Evolutionary conservation across 2,329 filamentous ascomycete genomes (phyloP).

Genomic region (Ophiostoma quercus): DNA sequence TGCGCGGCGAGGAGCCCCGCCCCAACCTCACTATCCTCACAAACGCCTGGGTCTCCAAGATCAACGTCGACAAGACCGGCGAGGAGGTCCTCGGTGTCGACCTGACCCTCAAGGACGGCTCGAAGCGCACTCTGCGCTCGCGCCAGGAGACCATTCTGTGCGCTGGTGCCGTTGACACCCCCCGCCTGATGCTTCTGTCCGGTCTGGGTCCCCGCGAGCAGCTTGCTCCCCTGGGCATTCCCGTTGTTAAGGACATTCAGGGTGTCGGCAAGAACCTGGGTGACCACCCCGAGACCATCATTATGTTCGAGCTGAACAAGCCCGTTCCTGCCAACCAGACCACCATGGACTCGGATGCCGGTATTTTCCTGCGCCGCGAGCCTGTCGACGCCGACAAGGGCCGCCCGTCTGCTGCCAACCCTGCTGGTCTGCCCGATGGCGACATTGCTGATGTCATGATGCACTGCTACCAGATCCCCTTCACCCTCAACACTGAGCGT

Average conservation of each 20-base stretch:
- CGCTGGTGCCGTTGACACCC: constrained; percentile 77
- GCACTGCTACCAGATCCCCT: constrained; percentile 95
- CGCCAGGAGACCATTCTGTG: constrained; percentile 73
- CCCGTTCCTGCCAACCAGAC: constrained; percentile 72
- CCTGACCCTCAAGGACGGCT: constrained; percentile 51
- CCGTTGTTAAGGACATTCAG: constrained; percentile 52
- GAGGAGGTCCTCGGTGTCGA: constrained; percentile 63
- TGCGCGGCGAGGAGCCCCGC: constrained; percentile 73
- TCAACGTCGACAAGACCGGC: constrained; percentile 57
- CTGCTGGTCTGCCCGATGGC: constrained; percentile 55
- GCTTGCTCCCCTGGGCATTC: constrained; percentile 49
- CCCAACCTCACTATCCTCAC: constrained; percentile 82
- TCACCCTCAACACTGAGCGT: constrained; percentile 76
- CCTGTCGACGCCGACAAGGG: constrained; percentile 62
- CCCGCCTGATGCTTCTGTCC: constrained; percentile 57
- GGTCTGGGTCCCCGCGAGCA: constrained; percentile 53
- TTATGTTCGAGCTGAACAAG: constrained; percentile 72
- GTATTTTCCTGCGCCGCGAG: constrained; percentile 80
- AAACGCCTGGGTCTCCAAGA: constrained; percentile 78
- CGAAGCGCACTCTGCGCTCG: constrained; percentile 53
- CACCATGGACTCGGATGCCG: constrained; percentile 86
- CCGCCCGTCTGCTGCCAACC: constrained; percentile 45
- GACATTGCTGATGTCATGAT: constrained; percentile 85
- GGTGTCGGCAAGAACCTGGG: constrained; percentile 58
- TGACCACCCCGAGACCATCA: constrained; percentile 57